Conservation (phyloP, 257 asterid genomes). For the Salvia rosmarinus region DNA sequence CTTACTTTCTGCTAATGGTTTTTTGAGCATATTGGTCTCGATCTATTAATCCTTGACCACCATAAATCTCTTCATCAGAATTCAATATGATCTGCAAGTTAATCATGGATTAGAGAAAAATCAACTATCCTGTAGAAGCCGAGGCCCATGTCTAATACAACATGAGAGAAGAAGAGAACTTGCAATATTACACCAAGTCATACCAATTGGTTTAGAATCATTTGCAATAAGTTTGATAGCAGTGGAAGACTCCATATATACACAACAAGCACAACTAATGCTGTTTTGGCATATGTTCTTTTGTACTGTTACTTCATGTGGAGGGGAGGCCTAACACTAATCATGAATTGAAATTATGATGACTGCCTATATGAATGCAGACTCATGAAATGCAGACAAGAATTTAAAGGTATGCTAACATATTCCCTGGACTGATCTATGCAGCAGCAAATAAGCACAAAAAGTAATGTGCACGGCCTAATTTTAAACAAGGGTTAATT, state of each 20-base stretch:
- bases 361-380: slow-evolving; percentile 17
- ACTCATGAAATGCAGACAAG: too few species aligned
- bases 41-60: slow-evolving; percentile 73
- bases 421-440: not conserved
- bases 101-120: slow-evolving; percentile 31
- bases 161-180: not conserved
- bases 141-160: slow-evolving; percentile 12
- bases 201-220: not conserved
- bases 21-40: slow-evolving; percentile 61
- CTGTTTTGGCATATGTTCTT: not conserved
- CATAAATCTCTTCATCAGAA: slow-evolving; percentile 80
- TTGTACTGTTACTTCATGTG: not conserved
- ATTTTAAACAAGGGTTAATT: too few species aligned
- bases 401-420: not conserved
- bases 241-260: not conserved
- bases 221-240: not conserved
- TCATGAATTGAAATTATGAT: not conserved
- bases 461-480: not conserved
- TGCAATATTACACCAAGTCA: too few species aligned
- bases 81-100: slow-evolving; percentile 65
- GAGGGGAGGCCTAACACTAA: not conserved
- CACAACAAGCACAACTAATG: not conserved
- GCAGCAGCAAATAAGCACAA: not conserved
- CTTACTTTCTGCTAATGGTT: slow-evolving; percentile 73
- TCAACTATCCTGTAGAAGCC: not conserved